phyloP scores from a whole-genome alignment of 164 flowering plant species.

The Berberis thunbergii region DNA sequence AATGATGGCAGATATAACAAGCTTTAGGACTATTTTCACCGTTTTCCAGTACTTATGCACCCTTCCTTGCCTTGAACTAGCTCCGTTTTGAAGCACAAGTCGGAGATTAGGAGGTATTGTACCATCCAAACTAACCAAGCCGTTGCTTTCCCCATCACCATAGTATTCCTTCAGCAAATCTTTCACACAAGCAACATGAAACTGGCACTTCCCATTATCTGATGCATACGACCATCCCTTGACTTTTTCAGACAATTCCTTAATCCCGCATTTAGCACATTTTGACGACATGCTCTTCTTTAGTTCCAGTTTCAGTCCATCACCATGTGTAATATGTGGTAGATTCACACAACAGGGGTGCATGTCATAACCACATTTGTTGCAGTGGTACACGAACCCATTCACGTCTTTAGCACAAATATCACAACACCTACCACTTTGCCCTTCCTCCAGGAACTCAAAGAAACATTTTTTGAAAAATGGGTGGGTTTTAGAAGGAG shows the following conservation, averaged over 20 bases:
- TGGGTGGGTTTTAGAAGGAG: constrained; percentile 6
- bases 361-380: constrained; percentile 7
- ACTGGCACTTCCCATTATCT: not conserved
- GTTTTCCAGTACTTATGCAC: constrained; percentile 12
- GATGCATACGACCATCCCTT: constrained; percentile 24
- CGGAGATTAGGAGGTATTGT: not conserved
- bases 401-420: constrained; percentile 17
- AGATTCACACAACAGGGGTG: constrained; percentile 28
- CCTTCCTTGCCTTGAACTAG: not conserved
- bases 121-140: not conserved
- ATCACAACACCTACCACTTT: constrained; percentile 9
- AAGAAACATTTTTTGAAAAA: constrained; percentile 18
- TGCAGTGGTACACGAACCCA: constrained; percentile 23
- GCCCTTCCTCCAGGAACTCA: constrained; percentile 4
- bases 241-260: not conserved
- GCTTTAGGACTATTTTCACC: constrained; percentile 3
- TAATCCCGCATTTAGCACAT: constrained; percentile 18
- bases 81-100: not conserved
- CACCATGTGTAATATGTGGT: not conserved
- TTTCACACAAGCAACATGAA: constrained; percentile 22
- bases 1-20: constrained; percentile 1
- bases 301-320: constrained; percentile 10
- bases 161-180: constrained; percentile 14
- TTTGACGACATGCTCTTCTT: constrained; percentile 4
- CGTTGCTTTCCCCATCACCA: not conserved